Evolutionary conservation across 192 early-diverging fungal species (phyloP), one percentile per base, ranked within the genome.

Genomic region (Coemansia sp.): DNA sequence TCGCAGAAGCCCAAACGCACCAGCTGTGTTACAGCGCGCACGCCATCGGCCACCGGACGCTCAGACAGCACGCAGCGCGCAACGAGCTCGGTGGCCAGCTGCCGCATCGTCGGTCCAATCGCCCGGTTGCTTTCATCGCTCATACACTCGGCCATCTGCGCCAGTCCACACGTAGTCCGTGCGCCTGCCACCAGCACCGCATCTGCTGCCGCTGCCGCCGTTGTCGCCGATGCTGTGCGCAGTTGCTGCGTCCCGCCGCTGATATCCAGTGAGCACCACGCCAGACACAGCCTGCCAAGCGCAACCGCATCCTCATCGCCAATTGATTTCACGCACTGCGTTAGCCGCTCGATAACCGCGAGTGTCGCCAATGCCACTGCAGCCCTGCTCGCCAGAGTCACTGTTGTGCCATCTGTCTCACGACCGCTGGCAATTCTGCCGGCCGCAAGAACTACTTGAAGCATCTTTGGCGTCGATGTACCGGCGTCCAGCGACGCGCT

Each of bases 11-110:
- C 63, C 18, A 16, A 21, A 42, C 58, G 54, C 4, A 69, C 67
- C 9, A 81, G 71, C 56, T 26, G 55, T 18, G 74, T 51, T 15
- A 66, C 57, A 0, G 74, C 71, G 0, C 22, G 57, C 8, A 67
- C 66, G 22, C 79, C 79, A 9, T 69, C 71, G 12, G 70, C 48
- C 10, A 73, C 48, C 0, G 79, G 79, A 0, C 63, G 65, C 39
- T 72, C 73, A 0, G 67, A 63, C 40, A 76, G 41, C 41, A 81
- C 68, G 45, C 79, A 71, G 3, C 39, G 47, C 10, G 63, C 64
- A 2, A 65, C 64, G 9, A 81, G 63, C 55, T 54, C 63, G 61
- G 62, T 60, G 39, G 69, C 78, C 8, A 69, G 52, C 66, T 67
- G 69, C 4, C 70, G 73, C 73, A 77, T 63, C 26, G 59, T 58